A percentile compares a stretch with the other conserved stretches of the same genome.
These are phyloP conservation scores for Globisporangium cylindrosporum DNA, from an alignment of 352 stramenopile species.

Conservation along the genomic window DNA sequence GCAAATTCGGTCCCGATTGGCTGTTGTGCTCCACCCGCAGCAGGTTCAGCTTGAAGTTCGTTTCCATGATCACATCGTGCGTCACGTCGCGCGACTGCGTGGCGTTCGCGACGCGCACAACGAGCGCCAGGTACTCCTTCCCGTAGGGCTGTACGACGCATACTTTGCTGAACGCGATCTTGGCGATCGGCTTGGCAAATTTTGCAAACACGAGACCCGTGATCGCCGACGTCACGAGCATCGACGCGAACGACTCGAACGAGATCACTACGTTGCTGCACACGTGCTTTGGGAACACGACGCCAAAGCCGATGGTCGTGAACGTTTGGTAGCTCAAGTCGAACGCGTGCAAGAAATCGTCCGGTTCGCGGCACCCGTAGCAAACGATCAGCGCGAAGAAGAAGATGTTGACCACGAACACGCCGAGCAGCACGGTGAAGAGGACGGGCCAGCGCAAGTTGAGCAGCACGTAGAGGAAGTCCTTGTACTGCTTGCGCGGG, in stretches of 20 bases:
- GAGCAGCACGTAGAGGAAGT: slow-evolving; percentile 80
- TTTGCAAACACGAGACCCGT: slow-evolving; percentile 85
- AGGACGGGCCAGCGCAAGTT: slow-evolving; percentile 83
- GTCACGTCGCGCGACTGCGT: slow-evolving; percentile 78
- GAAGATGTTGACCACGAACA: slow-evolving; percentile 69
- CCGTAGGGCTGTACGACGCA: slow-evolving; percentile 76
- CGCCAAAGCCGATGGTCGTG: slow-evolving; percentile 80
- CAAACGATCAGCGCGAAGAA: slow-evolving; percentile 50
- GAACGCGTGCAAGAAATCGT: slow-evolving; percentile 55
- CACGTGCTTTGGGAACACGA: slow-evolving; percentile 62
- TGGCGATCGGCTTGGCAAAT: slow-evolving; percentile 73
- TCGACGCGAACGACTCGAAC: slow-evolving; percentile 75
- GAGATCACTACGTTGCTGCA: slow-evolving; percentile 75
- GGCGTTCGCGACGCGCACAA: slow-evolving; percentile 78
- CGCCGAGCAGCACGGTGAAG: slow-evolving; percentile 44
- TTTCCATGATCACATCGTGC: slow-evolving; percentile 84
- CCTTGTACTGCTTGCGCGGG: slow-evolving; percentile 71
- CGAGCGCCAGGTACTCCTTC: slow-evolving; percentile 67
- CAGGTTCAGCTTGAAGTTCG: slow-evolving; percentile 74
- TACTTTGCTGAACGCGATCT: slow-evolving; percentile 79
- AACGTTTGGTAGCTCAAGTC: slow-evolving; percentile 85
- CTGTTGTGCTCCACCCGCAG: slow-evolving; percentile 64
- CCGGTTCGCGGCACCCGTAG: slow-evolving; percentile 50
- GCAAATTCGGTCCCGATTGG: background rate
- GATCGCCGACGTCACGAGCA: slow-evolving; percentile 77